Evolutionary conservation across 2,329 filamentous ascomycete genomes (phyloP), one percentile per base, ranked within the genome.

Genomic region (Nemania sp.): DNA sequence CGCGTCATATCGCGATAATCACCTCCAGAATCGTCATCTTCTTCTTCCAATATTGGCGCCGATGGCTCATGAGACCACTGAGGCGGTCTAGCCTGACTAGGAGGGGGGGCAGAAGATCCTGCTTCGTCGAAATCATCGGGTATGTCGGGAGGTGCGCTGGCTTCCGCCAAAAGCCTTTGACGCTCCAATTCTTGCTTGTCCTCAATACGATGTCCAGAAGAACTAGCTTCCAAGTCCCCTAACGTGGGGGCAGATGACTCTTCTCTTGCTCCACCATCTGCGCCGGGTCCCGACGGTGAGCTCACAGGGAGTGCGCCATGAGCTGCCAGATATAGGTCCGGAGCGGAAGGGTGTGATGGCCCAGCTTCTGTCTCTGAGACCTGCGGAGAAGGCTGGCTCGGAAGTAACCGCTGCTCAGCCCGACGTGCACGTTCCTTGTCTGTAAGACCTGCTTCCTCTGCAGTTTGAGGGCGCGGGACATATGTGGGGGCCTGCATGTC

Each of bases 381-480:
- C 17, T 66, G 65, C 29, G 59, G 79, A 12, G 90, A 84, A 13
- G 91, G 93, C 68, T 88, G 87, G 70, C 92, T 97, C 2, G 94
- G 94, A 20, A 97, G 76, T 5, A 97, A 78, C 48, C 88, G 84
- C 66, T 89, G 84, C 76, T 97, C 93, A 42, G 91, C 92, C 60
- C 86, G 85, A 48, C 88, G 85, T 60, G 95, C 77, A 50, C 88
- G 87, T 61, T 96, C 89, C 75, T 97, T 97, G 65, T 98, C 95
- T 12, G 89, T 87, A 34, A 92, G 77, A 4, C 79, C 81, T 61
- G 84, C 83, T 57, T 91, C 87, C 12, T 83, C 77, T 11, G 80
- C 78, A 17, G 87, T 68, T 32, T 83, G 78, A n/a, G 89, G 87
- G 4, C 84, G 84, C 32, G 87, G 84, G 15, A 88, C 72, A 67